Evolutionary conservation across 495 filamentous ascomycete species (phyloP), one percentile per base, ranked within the genome.

Genomic region (Trichoderma parareesei): DNA sequence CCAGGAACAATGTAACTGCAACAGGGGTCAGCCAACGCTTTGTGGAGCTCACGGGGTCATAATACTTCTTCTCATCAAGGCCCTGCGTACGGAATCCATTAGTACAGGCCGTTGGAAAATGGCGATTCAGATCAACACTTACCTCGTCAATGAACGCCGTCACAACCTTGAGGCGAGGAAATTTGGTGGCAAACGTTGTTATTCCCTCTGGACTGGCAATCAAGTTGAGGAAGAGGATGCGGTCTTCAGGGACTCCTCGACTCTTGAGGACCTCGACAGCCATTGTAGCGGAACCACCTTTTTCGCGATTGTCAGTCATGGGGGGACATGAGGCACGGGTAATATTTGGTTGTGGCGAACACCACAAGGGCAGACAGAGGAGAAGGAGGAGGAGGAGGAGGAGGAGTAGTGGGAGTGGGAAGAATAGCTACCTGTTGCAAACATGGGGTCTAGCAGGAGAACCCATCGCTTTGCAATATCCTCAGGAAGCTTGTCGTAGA

Each of bases 391-490:
- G 48, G 10, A 14, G 3, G 9, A 44, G 33, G 59, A 42, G 38
- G 13, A 20, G 62, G 60, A 16, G 48, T 5, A 14, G 3, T 5
- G 41, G 33, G 59, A 16, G 18, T 6, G 10, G 27, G 27, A 27
- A 40, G 61, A 62, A 40, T 14, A 38, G 82, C 72, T 75, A 93
- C 93, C 94, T 68, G 94, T 98, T 60, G 94, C 94, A 77, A 98
- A 93, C 94, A 98, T 98, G 3, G 95, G 94, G 73, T 98, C 95
- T 41, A 98, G 80, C n/a, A 98, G 80, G 38, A 98, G 82, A 38
- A 97, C 93, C 90, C 93, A 98, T 75, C 94, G 79, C 11, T 93
- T 82, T 10, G 89, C 85, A 70, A 98, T 96, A 76, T 98, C 94
- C 69, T 90, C 87, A 46, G 95, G 95, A 14, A 98, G 82, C 77